Conservation (phyloP, 179 eudicot species). For the Amaranthus tricolor region DNA sequence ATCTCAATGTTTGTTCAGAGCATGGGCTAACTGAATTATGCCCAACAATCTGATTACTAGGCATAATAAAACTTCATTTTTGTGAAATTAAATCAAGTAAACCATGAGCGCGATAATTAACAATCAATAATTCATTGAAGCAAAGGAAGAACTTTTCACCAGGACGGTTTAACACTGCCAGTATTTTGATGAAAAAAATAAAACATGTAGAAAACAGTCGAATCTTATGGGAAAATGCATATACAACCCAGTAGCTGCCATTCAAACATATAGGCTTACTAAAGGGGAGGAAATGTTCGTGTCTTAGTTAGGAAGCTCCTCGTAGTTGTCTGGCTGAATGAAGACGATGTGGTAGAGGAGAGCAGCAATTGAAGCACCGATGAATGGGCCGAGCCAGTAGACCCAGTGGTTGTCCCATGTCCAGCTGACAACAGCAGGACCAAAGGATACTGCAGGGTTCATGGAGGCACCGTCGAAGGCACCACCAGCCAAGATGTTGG, state of each 20-base stretch:
- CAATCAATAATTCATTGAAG: conserved; percentile 21
- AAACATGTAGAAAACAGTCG: conserved; percentile 20
- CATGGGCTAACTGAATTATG: neutral
- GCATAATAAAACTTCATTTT: neutral
- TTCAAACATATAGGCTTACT: conserved; percentile 20
- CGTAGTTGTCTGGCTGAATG: conserved; percentile 43
- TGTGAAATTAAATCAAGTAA: neutral
- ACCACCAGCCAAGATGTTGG: conserved; percentile 66
- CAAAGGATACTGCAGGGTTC: conserved; percentile 73
- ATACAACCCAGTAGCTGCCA: conserved; percentile 22
- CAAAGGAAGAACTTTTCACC: conserved; percentile 19
- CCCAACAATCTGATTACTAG: neutral
- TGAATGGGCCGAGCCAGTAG: conserved; percentile 61
- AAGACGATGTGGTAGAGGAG: conserved; percentile 47
- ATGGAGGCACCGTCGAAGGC: conserved; percentile 72
- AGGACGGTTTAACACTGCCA: conserved; percentile 31
- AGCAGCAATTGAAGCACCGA: conserved; percentile 52
- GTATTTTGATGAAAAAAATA: neutral
- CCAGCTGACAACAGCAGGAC: conserved; percentile 71
- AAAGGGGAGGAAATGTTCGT: neutral
- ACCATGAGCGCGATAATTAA: neutral
- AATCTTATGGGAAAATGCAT: conserved; percentile 2
- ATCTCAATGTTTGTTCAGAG: neutral
- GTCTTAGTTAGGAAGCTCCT: conserved; percentile 40
- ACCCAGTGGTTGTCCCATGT: conserved; percentile 65